Percentiles rank a stretch among this genome's conserved stretches.
Conservation (phyloP, 352 stramenopile genomes). For the Pythium apleroticum region DNA sequence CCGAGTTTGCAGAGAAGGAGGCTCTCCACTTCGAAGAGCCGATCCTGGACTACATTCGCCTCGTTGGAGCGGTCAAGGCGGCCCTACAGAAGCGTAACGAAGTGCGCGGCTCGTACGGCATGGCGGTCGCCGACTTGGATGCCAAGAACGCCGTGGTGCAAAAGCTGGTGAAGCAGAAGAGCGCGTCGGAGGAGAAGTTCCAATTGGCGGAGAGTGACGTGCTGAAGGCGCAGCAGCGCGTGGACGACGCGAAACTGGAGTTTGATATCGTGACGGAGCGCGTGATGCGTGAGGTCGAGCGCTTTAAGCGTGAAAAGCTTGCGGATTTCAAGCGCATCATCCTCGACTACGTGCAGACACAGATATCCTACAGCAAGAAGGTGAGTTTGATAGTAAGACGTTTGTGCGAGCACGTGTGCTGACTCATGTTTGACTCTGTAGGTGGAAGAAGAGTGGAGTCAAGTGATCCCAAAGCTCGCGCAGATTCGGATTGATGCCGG, state of each 20-base stretch:
- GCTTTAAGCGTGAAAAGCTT: conserved; percentile 95
- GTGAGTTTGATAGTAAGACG: conserved; percentile 40
- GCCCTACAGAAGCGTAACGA: conserved; percentile 93
- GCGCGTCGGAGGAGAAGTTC: conserved; percentile 82
- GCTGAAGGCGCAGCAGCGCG: conserved; percentile 76
- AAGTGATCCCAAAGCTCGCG: conserved; percentile 70
- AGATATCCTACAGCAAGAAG: conserved; percentile 97
- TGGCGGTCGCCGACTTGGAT: conserved; percentile 87
- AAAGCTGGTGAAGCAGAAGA: conserved; percentile 69
- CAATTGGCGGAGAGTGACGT: conserved; percentile 84
- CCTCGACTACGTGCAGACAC: conserved; percentile 96
- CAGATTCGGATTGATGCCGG: conserved; percentile 66
- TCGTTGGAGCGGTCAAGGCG: conserved; percentile 94
- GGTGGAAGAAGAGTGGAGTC: conserved; percentile 78
- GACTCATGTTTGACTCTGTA: conserved; percentile 17
- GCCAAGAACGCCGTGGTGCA: conserved; percentile 59
- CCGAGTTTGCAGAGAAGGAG: conserved; percentile 93
- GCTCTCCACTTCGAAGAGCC: conserved; percentile 93
- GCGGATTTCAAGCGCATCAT: conserved; percentile 96
- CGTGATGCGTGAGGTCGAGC: conserved; percentile 96
- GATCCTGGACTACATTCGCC: conserved; percentile 96
- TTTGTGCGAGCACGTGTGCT: too few species aligned
- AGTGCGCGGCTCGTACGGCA: conserved; percentile 87
- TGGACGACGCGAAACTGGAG: conserved; percentile 90
- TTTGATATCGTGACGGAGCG: conserved; percentile 94